phyloP scores from a whole-genome alignment of 441 rosid species.

The Aquilaria agallochum region DNA sequence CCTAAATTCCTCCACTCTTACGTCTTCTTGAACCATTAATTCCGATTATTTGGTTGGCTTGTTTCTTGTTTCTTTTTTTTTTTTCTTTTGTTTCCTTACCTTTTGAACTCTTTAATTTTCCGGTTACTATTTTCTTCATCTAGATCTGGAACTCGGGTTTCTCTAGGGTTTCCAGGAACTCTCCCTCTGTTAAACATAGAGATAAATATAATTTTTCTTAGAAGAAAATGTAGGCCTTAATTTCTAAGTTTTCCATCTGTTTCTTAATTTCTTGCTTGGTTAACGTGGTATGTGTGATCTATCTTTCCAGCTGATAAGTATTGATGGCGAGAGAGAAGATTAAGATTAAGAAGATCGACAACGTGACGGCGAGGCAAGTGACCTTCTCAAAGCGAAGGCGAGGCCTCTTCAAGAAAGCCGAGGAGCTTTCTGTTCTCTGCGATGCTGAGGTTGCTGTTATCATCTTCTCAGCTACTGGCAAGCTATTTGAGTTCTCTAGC shows the following conservation, averaged over 20 bases:
- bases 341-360: conserved; percentile 88
- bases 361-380: conserved; percentile 77
- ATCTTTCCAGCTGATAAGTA: not conserved
- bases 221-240: too few species aligned
- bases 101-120: conserved; percentile 11
- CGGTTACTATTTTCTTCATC: conserved; percentile 10
- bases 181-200: not conserved
- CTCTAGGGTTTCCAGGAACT: conserved; percentile 28
- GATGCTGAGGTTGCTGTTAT: conserved; percentile 72
- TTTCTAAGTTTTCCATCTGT: not conserved
- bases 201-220: not conserved
- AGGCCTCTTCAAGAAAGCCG: conserved; percentile 82
- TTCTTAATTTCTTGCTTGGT: not conserved
- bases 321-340: conserved; percentile 88
- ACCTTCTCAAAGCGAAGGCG: conserved; percentile 82
- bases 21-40: too few species aligned
- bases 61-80: too few species aligned
- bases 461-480: conserved; percentile 66
- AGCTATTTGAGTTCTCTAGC: conserved; percentile 54
- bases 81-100: not conserved
- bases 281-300: not conserved
- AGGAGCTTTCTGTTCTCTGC: conserved; percentile 68
- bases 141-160: conserved; percentile 30
- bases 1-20: not conserved
- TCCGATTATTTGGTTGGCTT: too few species aligned